Evolutionary conservation across 805 yeast genomes (phyloP), one percentile per base, ranked within the genome.

Genomic region (Spathaspora gorwiae): DNA sequence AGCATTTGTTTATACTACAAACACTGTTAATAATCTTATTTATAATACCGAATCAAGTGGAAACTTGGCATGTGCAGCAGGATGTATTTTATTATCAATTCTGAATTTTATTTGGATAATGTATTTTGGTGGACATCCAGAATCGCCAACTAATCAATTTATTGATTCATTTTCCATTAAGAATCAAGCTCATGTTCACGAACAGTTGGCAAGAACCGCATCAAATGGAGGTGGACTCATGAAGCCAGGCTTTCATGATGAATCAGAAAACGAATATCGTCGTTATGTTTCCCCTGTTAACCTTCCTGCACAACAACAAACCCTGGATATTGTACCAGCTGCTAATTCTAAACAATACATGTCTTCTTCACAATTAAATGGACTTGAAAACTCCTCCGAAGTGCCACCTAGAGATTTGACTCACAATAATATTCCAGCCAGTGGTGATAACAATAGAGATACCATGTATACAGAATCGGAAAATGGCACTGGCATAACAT

Each of bases 101-200:
- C 73, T 88, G 48, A 89, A 94, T 61, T 60, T 90, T 40, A 68
- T 87, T 48, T 94, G 97, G 96, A 73, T 92, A 38, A 72, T 89
- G 48, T 90, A 89, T 65, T 87, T 84, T 61, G 98, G 98, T 27
- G 85, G 95, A 24, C 92, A 92, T 49, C 87, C 87, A 44, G 87
- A 87, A 42, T 83, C 95, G n/a, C 92, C 96, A 31, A 72, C 87
- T 8, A 89, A 87, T 60, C 81, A 84, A 57, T 87, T 83, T 71
- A 78, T 92, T 45, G 96, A 89, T 70, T 85, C 94, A 3, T 89
- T 84, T 55, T 82, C 92, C 0, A 66, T 83, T 45, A 79, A 70
- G 55, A 73, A 78, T 39, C 64, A 54, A 49, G 44, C 59, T 26
- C 6, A 3, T 9, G 8, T 26, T 10, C 68, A 58, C 47, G 48